Conservation (phyloP, 2,329 filamentous ascomycete genomes). For the Fusarium avenaceum region DNA sequence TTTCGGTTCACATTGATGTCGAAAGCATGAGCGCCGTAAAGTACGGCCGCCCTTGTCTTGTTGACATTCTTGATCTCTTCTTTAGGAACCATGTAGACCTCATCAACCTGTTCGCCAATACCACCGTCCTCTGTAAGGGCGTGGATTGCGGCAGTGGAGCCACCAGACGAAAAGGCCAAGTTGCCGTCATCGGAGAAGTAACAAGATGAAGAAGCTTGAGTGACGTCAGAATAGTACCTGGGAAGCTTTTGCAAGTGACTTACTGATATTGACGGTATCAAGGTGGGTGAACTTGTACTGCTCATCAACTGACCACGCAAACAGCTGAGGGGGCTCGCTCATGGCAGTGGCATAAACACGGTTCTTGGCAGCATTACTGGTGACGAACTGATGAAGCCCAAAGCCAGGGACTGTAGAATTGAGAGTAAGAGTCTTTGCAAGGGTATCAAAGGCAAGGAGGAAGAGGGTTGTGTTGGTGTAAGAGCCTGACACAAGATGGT, state of each 20-base stretch:
- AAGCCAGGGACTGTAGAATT: conserved; percentile 10
- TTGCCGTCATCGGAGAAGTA: conserved; percentile 11
- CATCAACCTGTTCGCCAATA: neutral
- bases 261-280: conserved; percentile 13
- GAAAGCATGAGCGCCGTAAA: conserved; percentile 13
- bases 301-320: conserved; percentile 12
- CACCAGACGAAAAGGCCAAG: conserved; percentile 8
- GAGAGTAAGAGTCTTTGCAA: conserved; percentile 3
- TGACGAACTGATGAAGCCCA: conserved; percentile 10
- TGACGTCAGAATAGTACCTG: neutral
- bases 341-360: conserved; percentile 5
- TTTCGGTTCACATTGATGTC: conserved; percentile 12
- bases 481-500: conserved; percentile 9
- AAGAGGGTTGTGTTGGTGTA: conserved; percentile 12
- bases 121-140: conserved; percentile 1
- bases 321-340: conserved; percentile 12
- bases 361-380: conserved; percentile 1
- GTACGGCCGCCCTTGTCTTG: conserved; percentile 12
- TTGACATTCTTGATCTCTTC: conserved; percentile 7
- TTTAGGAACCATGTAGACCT: conserved; percentile 5
- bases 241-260: accelerated
- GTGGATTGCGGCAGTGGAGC: conserved; percentile 10
- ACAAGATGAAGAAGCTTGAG: conserved; percentile 7
- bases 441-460: conserved; percentile 11
- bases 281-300: conserved; percentile 9